phyloP scores from a whole-genome alignment of 805 yeast species.

The Alloascoidea hylecoeti region DNA sequence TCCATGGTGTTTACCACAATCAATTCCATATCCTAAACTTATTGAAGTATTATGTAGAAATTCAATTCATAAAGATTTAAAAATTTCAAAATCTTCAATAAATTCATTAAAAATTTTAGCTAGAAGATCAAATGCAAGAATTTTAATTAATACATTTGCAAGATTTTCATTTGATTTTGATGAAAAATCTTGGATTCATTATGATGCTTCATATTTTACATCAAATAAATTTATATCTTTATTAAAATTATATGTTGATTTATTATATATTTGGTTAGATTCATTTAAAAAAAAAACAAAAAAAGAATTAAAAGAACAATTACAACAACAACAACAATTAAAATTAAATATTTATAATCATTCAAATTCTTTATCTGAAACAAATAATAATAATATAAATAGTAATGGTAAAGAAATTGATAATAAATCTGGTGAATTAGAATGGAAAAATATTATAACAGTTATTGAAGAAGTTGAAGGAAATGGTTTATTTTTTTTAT shows the following conservation, averaged over 20 bases:
- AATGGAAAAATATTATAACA: conserved; percentile 67
- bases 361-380: conserved; percentile 13
- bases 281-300: conserved; percentile 30
- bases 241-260: conserved; percentile 57
- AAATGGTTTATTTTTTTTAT: conserved; percentile 80
- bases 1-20: conserved; percentile 51
- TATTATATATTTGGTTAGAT: conserved; percentile 71
- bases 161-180: conserved; percentile 69
- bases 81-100: conserved; percentile 51
- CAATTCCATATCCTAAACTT: conserved; percentile 42
- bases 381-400: conserved; percentile 17
- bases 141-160: conserved; percentile 61
- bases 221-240: conserved; percentile 47
- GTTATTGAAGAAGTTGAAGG: conserved; percentile 94
- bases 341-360: conserved; percentile 8
- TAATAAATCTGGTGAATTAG: conserved; percentile 43
- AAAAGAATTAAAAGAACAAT: conserved; percentile 14
- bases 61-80: conserved; percentile 48
- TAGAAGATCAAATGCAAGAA: conserved; percentile 51
- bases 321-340: conserved; percentile 8
- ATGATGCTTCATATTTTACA: conserved; percentile 42
- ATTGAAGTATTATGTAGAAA: conserved; percentile 71
- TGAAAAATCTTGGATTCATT: conserved; percentile 31
- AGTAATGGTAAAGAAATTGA: conserved; percentile 14
- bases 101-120: conserved; percentile 55